Percentiles rank a stretch among this genome's conserved stretches.
Evolutionary conservation across 495 filamentous ascomycete species (phyloP).

Genomic region (Aspergillus diversus): DNA sequence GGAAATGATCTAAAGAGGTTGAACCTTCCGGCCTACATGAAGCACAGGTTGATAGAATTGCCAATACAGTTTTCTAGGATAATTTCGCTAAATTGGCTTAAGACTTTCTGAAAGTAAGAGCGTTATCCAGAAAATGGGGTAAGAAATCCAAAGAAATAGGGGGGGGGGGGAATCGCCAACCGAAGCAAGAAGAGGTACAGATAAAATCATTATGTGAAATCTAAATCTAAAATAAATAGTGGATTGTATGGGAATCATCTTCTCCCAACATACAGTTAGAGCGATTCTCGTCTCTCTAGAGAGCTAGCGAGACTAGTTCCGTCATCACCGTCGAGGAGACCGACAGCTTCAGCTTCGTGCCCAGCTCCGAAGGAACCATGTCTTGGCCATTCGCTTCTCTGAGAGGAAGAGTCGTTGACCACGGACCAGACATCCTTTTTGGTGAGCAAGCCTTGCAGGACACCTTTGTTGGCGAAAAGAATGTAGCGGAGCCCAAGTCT

Average conservation of each 20-base stretch:
- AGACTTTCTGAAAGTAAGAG: too few species aligned
- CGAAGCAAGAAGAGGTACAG: slow-evolving; percentile 2
- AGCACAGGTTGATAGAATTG: too few species aligned
- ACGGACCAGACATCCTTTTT: slow-evolving; percentile 99
- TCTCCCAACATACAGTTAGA: slow-evolving; percentile 21
- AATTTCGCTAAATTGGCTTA: too few species aligned
- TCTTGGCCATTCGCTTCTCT: slow-evolving; percentile 39
- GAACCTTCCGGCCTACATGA: too few species aligned
- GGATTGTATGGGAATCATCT: background rate
- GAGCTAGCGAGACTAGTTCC: slow-evolving; percentile 44
- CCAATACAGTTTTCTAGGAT: too few species aligned
- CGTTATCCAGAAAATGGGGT: background rate
- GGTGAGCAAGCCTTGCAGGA: slow-evolving; percentile 82
- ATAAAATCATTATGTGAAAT: background rate
- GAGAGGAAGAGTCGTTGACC: slow-evolving; percentile 76
- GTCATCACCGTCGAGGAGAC: slow-evolving; percentile 50
- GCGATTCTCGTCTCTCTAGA: slow-evolving; percentile 39
- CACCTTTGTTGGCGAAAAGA: slow-evolving; percentile 79
- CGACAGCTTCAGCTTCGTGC: slow-evolving; percentile 52
- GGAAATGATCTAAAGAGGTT: background rate
- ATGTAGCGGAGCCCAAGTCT: slow-evolving; percentile 91
- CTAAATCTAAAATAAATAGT: slow-evolving; percentile 8
- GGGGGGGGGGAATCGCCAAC: background rate
- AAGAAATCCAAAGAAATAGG: background rate
- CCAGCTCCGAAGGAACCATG: slow-evolving; percentile 41